These are phyloP conservation scores for Eutrema yunnanense DNA, from an alignment of 345 rosid species.

Conservation along the genomic window DNA sequence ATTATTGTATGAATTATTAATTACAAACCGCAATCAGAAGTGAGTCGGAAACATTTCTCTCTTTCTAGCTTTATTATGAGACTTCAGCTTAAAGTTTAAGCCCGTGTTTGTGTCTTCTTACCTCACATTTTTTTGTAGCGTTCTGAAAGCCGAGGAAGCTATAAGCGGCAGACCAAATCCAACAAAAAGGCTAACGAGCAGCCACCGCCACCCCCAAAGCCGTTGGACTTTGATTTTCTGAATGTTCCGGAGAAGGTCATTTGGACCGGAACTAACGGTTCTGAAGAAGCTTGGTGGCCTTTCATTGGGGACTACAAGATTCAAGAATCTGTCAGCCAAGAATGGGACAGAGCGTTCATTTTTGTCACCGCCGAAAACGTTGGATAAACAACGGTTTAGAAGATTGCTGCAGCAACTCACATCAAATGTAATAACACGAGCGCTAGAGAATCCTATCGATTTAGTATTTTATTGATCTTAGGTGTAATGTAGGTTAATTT, in stretches of 20 bases:
- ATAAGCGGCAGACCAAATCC: constrained; percentile 12
- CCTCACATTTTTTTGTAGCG: constrained; percentile 22
- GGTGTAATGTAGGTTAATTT: not conserved
- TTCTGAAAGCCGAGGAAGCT: constrained; percentile 27
- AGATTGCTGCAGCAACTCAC: not conserved
- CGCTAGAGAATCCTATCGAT: not conserved
- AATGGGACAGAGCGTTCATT: constrained; percentile 47
- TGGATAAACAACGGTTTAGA: not conserved
- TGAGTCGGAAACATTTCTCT: too few relatives aligned
- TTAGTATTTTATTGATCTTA: not conserved
- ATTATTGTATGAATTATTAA: too few relatives aligned
- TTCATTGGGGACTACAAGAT: constrained; percentile 35
- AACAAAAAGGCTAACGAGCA: constrained; percentile 2
- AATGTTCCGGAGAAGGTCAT: constrained; percentile 44
- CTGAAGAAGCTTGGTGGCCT: constrained; percentile 45
- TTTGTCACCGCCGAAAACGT: constrained; percentile 8
- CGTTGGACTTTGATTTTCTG: constrained; percentile 39
- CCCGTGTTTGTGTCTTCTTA: not conserved
- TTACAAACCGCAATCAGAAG: too few relatives aligned
- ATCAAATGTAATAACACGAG: not conserved
- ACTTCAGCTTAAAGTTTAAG: not conserved
- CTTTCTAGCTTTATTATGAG: not conserved
- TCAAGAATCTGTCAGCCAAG: constrained; percentile 32
- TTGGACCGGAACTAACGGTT: constrained; percentile 44
- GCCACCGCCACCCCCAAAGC: not conserved